Evolutionary conservation across 75 land plant species (phyloP), one percentile per base, ranked within the genome.

Genomic region (Ceratopteris richardii): DNA sequence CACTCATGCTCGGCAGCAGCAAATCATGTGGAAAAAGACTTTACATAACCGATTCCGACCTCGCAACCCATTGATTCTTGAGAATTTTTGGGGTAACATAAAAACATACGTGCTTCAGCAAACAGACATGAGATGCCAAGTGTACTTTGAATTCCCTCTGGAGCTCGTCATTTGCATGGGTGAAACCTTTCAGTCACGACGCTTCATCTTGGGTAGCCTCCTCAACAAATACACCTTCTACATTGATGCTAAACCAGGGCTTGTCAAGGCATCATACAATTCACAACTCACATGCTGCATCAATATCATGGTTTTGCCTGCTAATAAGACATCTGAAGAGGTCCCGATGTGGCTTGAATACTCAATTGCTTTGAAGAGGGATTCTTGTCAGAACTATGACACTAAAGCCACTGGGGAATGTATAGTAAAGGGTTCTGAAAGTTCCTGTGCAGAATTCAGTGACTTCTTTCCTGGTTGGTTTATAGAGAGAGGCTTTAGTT

Each of bases 81-180:
- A 73, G 18, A 73, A 67, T 27, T 73, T 73, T 51, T 73, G 76
- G 76, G 76, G 76, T 0, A 67, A 54, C 65, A 66, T 65, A 13
- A 73, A 67, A 46, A 73, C 70, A 4, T 73, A 65, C 51, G 47
- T 52, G 13, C 42, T 61, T 28, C 58, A 66, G 18, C 64, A 55
- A 16, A 30, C 57, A 27, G 65, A 42, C 31, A 59, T 41, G n/a
- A 61, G 70, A 60, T 66, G 70, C 64, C 76, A 73, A 24, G 60
- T 67, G 3, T 61, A 67, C 48, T 73, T 73, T 29, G 76, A 73
- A 43, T 73, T 73, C 23, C 76, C 76, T n/a, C 65, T 73, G 9
- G 76, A 73, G 70, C 46, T 73, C 18, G 76, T 73, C 12, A 67
- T 73, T 23, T 73, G 76, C 65, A 73, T 59, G 14, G 76, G 76